Base-by-base conservation (phyloP, 345 rosid genomes). In the Brassica nigra region DNA sequence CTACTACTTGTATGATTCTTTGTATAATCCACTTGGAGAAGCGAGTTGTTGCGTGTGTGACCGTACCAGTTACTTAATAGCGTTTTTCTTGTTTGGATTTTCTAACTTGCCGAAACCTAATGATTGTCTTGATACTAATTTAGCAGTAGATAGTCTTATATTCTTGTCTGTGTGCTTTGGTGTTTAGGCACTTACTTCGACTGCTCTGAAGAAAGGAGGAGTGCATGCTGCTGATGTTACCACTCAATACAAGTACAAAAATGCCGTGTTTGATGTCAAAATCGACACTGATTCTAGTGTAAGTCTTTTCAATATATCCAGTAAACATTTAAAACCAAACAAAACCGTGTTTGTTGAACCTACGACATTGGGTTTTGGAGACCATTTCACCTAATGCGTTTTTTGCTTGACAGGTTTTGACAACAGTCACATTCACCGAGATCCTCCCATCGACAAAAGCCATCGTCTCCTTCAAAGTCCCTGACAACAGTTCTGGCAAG, bases 381-480 rank as follows among this genome's bases (percentile, higher is more conserved):
- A n/a, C n/a, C 36, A 29, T 23, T 23, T 23, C 27, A 23, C 16
- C 6, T n/a, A 66, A 66, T 66, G 15, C 3, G 14, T 54, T 16
- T 3, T 71, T 14, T 30, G 49, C 81, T 77, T 80, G 65, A 52
- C 89, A 95, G 97, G 80, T 95, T 67, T 82, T 86, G 65, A 85
- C 97, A 55, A 95, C 90, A 10, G 10, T 91, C 80, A 90, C 91
- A 68, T 79, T 92, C 81, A 81, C 80, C 11, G 96, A 89, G 75
- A 83, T 93, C 71, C 85, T 95, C 83, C 99, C 97, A 2, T 90
- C 93, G 0, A 93, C 98, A 23, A 93, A 87, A 85, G 84, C 98
- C 44, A 87, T 91, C 34, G 88, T 90, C 28, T 87, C 96, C 9
- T 86, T 95, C 80, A 93, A 88, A 86, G 84, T 95, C 52, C 98